These are phyloP conservation scores for Sporisorium reilianum DNA, from an alignment of 1,284 basidiomycete genomes.

Conservation along the genomic window DNA sequence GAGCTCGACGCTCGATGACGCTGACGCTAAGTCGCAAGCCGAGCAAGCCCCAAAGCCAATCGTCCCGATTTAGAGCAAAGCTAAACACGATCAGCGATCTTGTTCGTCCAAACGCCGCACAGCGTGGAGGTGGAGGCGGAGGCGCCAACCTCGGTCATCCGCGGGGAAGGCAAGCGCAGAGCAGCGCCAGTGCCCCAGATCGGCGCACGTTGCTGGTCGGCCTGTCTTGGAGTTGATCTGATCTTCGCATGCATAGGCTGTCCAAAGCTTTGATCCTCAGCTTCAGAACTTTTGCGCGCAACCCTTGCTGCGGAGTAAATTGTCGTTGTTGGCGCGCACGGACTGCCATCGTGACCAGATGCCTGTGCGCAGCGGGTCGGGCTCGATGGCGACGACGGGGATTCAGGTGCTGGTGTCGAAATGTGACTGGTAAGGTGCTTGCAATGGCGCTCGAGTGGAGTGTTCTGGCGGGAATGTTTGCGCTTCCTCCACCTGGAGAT, in stretches of 20 bases:
- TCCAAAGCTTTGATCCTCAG: too few relatives aligned
- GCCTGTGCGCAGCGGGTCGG: too few relatives aligned
- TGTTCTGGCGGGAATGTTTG: too few relatives aligned
- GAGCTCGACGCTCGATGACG: conserved; percentile 10
- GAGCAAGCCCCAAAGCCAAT: not conserved
- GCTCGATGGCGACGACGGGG: not conserved
- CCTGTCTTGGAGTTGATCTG: too few relatives aligned
- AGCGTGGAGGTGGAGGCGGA: not conserved
- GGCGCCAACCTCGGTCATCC: not conserved
- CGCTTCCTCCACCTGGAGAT: too few relatives aligned
- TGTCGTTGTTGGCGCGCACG: not conserved
- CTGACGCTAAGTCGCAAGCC: not conserved
- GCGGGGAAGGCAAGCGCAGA: not conserved
- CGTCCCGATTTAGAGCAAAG: too few relatives aligned
- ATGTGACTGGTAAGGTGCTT: not conserved
- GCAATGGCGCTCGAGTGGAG: too few relatives aligned
- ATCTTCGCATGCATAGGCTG: too few relatives aligned
- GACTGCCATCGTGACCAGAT: conserved; percentile 1
- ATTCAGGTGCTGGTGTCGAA: not conserved
- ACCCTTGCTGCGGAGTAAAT: too few relatives aligned
- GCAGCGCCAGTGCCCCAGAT: too few relatives aligned
- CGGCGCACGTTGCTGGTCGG: not conserved
- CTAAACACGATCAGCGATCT: too few relatives aligned
- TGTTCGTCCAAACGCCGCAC: not conserved
- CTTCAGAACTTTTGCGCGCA: too few relatives aligned